Evolutionary conservation across 2,329 filamentous ascomycete genomes (phyloP), one percentile per base, ranked within the genome.

Genomic region (Sporothrix sp.): DNA sequence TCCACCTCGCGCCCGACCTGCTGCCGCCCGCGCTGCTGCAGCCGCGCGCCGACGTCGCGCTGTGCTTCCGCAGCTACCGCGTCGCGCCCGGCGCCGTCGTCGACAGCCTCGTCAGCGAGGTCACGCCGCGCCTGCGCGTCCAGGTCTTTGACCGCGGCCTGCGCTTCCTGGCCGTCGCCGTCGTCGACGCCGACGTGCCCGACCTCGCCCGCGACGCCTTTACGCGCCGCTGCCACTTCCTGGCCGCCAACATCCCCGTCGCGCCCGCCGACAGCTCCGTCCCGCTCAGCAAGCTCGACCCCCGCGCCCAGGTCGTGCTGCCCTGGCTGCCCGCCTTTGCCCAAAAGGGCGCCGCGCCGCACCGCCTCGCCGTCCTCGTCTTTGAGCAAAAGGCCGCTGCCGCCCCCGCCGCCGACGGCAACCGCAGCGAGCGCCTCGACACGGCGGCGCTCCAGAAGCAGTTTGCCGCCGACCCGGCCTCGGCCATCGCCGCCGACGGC

Each of bases 131-230:
- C 23, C 74, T 98, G 56, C 82, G 81, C 52, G 82, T 97, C 16
- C 91, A 96, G 67, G 78, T 85, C 32, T 98, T 95, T 64, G 81
- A 91, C 62, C 74, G 77, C 49, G 89, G 88, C 56, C 76, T 87
- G 66, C 85, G 88, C 60, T 76, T 95, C 27, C 81, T 95, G 58
- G 88, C 85, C 9, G 76, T 98, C 35, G 86, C 83, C 2, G 84
- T 97, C 46, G 74, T 97, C 55, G 91, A 98, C 68, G 76, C 88
- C 1, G 93, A 98, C 69, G 88, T 97, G 0, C 93, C 93, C 49
- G 80, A 90, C 57, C 67, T 84, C 5, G 82, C 84, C 54, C 76
- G 70, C 18, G 85, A 98, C 66, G 71, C 71, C 56, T 98, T 94
- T 70, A 75, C 77, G 55, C 85, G 84, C 65, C 81, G 87, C 61